Conservation (phyloP, 768 basidiomycete genomes). For the Suillus americanus region DNA sequence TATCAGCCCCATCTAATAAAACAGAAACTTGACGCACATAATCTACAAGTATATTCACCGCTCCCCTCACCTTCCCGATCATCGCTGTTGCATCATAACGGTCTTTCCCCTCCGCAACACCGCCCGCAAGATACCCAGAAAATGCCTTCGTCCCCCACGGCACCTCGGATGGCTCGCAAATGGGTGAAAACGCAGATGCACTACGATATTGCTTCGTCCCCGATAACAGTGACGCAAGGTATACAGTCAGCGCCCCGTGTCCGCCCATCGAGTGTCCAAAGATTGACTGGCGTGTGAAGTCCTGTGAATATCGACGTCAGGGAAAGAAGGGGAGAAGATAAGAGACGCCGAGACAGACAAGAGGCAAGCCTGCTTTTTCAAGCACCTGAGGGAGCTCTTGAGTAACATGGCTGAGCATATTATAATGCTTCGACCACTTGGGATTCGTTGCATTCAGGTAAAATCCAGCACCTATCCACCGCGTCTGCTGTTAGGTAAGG, state of each 20-base stretch:
- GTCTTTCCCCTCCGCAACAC: slow-evolving; percentile 69
- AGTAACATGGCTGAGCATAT: slow-evolving; percentile 86
- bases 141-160: slow-evolving; percentile 96
- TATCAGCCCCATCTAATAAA: not conserved
- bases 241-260: slow-evolving; percentile 90
- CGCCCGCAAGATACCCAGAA: slow-evolving; percentile 75
- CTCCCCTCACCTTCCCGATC: slow-evolving; percentile 58
- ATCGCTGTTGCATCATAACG: slow-evolving; percentile 87
- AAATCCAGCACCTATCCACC: slow-evolving; percentile 74
- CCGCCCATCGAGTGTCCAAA: slow-evolving; percentile 99
- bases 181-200: slow-evolving; percentile 85
- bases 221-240: slow-evolving; percentile 62
- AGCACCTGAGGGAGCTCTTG: slow-evolving; percentile 83
- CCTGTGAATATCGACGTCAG: slow-evolving; percentile 43
- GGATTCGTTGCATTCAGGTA: slow-evolving; percentile 88
- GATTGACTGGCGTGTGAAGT: slow-evolving; percentile 80
- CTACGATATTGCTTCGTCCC: slow-evolving; percentile 74
- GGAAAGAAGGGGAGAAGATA: not conserved
- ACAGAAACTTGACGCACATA: slow-evolving; percentile 51
- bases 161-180: slow-evolving; percentile 81
- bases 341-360: slow-evolving; percentile 49
- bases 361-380: slow-evolving; percentile 67
- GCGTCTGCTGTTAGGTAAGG: not conserved
- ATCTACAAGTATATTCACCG: slow-evolving; percentile 82
- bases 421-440: slow-evolving; percentile 73